Conservation (phyloP, 1,284 basidiomycete genomes). For the Ustilago hordei region DNA sequence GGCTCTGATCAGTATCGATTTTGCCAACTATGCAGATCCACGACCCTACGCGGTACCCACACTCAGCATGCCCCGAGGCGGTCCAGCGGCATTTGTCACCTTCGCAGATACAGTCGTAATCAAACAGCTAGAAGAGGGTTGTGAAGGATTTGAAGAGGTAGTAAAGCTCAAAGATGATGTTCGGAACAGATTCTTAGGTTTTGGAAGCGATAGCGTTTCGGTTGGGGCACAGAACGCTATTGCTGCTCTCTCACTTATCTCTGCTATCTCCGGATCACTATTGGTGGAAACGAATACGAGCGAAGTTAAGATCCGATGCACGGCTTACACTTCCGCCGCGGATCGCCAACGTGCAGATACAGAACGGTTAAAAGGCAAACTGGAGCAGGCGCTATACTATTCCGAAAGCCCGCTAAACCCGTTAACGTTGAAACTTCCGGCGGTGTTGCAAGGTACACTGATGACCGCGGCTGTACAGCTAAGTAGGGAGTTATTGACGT, state of each 20-base stretch:
- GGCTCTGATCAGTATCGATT: conserved; percentile 26
- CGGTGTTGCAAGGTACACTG: conserved; percentile 78
- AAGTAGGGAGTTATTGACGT: conserved; percentile 73
- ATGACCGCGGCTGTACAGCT: conserved; percentile 79
- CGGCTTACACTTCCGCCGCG: conserved; percentile 14
- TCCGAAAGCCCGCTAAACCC: conserved; percentile 82
- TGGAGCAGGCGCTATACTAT: conserved; percentile 89
- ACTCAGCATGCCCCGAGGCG: conserved; percentile 60
- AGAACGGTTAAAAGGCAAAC: conserved; percentile 79
- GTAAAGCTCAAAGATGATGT: conserved; percentile 66
- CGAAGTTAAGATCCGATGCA: conserved; percentile 42
- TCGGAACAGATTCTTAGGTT: conserved; percentile 67
- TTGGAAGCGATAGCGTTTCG: conserved; percentile 42
- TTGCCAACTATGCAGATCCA: conserved; percentile 53
- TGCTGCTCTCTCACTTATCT: conserved; percentile 62
- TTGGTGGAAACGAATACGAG: conserved; percentile 52
- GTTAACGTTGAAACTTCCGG: conserved; percentile 83
- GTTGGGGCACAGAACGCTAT: conserved; percentile 13
- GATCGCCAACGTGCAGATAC: conserved; percentile 64
- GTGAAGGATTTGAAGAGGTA: conserved; percentile 66
- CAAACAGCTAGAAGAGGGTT: conserved; percentile 42
- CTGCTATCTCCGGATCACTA: conserved; percentile 60
- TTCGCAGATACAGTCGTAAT: conserved; percentile 59
- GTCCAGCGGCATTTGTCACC: conserved; percentile 60
- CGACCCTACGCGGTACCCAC: conserved; percentile 55